phyloP scores from a whole-genome alignment of 1,284 basidiomycete genomes.

The Schizophyllum commune region DNA sequence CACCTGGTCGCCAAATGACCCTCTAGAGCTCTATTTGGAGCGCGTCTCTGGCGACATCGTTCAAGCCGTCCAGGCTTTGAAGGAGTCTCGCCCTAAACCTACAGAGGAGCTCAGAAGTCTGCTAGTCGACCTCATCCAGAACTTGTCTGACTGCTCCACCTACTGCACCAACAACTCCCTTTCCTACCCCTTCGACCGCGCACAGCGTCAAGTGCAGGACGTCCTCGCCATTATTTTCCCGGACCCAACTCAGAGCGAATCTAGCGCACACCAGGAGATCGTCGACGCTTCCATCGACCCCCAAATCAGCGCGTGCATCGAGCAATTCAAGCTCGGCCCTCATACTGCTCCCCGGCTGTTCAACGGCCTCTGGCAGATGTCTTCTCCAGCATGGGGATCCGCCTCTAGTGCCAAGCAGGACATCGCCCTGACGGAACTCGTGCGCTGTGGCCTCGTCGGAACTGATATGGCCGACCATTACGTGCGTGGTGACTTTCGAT shows the following conservation, averaged over 20 bases:
- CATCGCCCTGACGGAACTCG: not conserved
- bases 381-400: conserved; percentile 75
- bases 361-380: conserved; percentile 78
- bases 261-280: not conserved
- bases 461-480: conserved; percentile 7
- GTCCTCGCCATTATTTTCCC: conserved; percentile 5
- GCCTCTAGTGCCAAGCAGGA: conserved; percentile 45
- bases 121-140: conserved; percentile 6
- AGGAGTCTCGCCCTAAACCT: conserved; percentile 11
- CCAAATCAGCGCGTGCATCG: not conserved
- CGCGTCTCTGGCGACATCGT: conserved; percentile 13
- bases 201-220: conserved; percentile 10
- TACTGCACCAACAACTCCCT: conserved; percentile 7
- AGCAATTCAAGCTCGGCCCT: conserved; percentile 46
- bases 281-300: conserved; percentile 2
- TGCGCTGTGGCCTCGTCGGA: conserved; percentile 1
- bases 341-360: conserved; percentile 58
- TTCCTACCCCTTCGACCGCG: conserved; percentile 10
- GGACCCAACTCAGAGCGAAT: not conserved
- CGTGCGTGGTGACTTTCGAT: not conserved
- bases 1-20: conserved; percentile 6
- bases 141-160: conserved; percentile 5
- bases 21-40: conserved; percentile 4
- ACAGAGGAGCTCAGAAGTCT: conserved; percentile 5
- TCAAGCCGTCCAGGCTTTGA: conserved; percentile 16